phyloP scores from a whole-genome alignment of 2,329 filamentous ascomycete species.

The Aaosphaeria pasadenensis region DNA sequence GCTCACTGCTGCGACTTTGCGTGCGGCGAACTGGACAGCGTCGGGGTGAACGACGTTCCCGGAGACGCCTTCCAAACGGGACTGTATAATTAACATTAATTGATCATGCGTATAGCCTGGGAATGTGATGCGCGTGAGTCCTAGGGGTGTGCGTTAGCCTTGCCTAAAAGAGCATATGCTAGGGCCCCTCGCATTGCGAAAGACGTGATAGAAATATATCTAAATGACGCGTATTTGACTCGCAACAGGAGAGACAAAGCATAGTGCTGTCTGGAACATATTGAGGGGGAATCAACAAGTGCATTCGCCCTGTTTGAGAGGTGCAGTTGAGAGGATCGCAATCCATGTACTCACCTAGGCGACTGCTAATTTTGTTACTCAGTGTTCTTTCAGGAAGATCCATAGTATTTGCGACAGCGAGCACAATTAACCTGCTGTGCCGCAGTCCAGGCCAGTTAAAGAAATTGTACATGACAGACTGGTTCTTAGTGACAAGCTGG shows the following conservation, averaged over 20 bases:
- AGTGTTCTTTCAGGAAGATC: slow-evolving; percentile 92
- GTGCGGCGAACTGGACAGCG: slow-evolving; percentile 91
- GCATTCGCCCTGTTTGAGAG: slow-evolving; percentile 7
- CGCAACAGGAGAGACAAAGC: too few species aligned
- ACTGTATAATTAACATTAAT: slow-evolving; percentile 94
- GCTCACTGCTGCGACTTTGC: slow-evolving; percentile 94
- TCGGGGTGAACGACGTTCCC: slow-evolving; percentile 89
- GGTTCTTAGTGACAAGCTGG: slow-evolving; percentile 95
- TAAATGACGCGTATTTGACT: slow-evolving; percentile 12
- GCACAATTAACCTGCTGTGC: slow-evolving; percentile 89
- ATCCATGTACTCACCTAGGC: slow-evolving; percentile 43
- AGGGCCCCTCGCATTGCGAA: slow-evolving; percentile 10
- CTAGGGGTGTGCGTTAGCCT: slow-evolving; percentile 36
- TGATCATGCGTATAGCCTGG: slow-evolving; percentile 97
- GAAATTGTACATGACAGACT: slow-evolving; percentile 99
- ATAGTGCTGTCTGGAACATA: slow-evolving; percentile 11
- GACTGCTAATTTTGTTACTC: slow-evolving; percentile 97
- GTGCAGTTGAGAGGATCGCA: slow-evolving; percentile 15
- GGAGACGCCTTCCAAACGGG: slow-evolving; percentile 82
- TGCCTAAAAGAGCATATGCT: slow-evolving; percentile 18
- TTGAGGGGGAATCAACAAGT: slow-evolving; percentile 7
- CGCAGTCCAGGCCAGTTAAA: slow-evolving; percentile 97
- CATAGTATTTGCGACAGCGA: slow-evolving; percentile 99
- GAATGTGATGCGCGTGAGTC: slow-evolving; percentile 92
- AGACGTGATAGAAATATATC: slow-evolving; percentile 10